phyloP scores from a whole-genome alignment of 495 filamentous ascomycete species.

The Apodospora peruviana region DNA sequence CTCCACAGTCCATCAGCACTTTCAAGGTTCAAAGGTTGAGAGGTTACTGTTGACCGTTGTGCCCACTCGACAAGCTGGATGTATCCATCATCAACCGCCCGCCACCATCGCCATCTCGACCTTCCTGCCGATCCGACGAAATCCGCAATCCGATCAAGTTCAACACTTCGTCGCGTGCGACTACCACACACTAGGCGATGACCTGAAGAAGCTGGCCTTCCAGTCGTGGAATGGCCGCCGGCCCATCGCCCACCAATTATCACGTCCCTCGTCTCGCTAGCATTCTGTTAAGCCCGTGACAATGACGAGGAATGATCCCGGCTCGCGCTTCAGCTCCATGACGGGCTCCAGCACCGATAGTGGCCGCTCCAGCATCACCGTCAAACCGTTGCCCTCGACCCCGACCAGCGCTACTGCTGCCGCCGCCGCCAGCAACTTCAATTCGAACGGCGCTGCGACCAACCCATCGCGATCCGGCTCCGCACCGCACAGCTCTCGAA shows the following conservation, averaged over 20 bases:
- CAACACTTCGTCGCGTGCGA: constrained; percentile 4
- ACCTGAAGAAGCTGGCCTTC: neutral
- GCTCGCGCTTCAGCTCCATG: constrained; percentile 54
- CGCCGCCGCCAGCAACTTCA: too few species aligned
- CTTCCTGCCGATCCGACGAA: neutral
- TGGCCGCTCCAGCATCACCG: constrained; percentile 53
- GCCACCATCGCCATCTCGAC: neutral
- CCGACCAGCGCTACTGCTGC: constrained; percentile 32
- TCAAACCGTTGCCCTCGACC: constrained; percentile 42
- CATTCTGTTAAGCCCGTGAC: constrained; percentile 22
- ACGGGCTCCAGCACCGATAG: constrained; percentile 58
- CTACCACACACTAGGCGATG: neutral
- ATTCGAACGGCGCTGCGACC: constrained; percentile 41
- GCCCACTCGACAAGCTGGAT: neutral
- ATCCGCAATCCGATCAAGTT: neutral
- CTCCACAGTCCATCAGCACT: neutral
- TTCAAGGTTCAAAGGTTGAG: too few species aligned
- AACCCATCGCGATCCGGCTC: constrained; percentile 28
- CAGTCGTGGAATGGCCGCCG: neutral
- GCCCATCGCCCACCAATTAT: neutral
- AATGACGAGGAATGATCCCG: constrained; percentile 56
- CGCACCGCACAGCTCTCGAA: constrained; percentile 29
- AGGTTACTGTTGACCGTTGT: neutral
- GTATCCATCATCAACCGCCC: neutral
- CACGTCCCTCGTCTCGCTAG: constrained; percentile 16